phyloP scores from a whole-genome alignment of 345 rosid genomes.

The Boechera divaricarpa region DNA sequence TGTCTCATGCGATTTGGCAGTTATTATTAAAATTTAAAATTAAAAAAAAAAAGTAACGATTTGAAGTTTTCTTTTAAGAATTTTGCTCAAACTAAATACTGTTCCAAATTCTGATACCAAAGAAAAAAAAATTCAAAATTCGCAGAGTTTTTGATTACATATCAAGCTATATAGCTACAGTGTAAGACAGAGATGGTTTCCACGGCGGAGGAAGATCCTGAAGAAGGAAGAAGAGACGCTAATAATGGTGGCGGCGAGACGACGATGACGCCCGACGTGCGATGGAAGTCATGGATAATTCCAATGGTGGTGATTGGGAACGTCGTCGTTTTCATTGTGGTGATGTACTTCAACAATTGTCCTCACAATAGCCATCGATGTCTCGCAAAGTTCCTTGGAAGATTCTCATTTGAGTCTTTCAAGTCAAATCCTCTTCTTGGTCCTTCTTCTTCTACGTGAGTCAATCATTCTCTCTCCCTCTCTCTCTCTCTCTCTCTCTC shows the following conservation, averaged over 20 bases:
- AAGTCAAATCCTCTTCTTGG: constrained; percentile 83
- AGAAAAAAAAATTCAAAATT: neutral
- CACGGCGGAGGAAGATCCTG: constrained; percentile 30
- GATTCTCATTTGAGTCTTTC: constrained; percentile 80
- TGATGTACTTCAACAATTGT: constrained; percentile 86
- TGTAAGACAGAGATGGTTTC: constrained; percentile 12
- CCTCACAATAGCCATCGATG: constrained; percentile 63
- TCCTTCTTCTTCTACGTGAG: constrained; percentile 87
- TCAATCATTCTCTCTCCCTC: neutral
- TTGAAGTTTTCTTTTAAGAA: neutral
- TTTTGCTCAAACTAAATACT: neutral
- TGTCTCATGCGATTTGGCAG: neutral
- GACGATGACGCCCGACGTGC: constrained; percentile 1
- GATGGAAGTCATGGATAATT: constrained; percentile 87
- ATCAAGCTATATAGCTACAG: neutral
- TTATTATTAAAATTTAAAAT: neutral
- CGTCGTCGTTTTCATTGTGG: constrained; percentile 62
- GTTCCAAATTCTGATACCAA: constrained; percentile 4
- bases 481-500: too few relatives aligned
- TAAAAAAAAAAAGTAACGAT: neutral
- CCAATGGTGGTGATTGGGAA: constrained; percentile 76
- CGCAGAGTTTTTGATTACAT: neutral
- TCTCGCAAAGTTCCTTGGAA: constrained; percentile 70
- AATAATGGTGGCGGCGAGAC: constrained; percentile 2
- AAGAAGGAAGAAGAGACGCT: constrained; percentile 14